These are phyloP conservation scores for Coriaria nepalensis DNA, from an alignment of 306 rosid species.

Conservation along the genomic window DNA sequence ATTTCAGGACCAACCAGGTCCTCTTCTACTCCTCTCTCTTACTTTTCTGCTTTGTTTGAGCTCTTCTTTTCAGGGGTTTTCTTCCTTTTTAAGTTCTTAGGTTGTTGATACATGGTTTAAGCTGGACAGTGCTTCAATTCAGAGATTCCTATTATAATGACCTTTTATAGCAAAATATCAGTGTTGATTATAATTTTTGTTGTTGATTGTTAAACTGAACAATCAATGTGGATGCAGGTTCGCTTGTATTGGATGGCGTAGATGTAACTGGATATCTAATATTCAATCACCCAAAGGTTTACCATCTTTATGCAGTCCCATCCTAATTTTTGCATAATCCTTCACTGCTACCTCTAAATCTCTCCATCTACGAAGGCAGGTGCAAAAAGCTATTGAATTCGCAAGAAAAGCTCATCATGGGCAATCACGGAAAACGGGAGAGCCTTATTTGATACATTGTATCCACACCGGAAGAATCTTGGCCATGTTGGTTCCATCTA, in stretches of 20 bases:
- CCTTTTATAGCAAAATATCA: too few relatives aligned
- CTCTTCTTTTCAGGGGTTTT: background rate
- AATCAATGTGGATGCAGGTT: constrained; percentile 39
- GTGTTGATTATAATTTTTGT: too few relatives aligned
- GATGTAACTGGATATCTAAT: constrained; percentile 78
- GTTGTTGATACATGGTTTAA: too few relatives aligned
- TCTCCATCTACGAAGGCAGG: constrained; percentile 80
- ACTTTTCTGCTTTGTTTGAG: background rate
- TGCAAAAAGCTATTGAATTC: constrained; percentile 83
- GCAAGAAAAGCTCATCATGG: constrained; percentile 87
- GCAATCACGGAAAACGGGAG: constrained; percentile 80
- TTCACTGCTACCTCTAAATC: constrained; percentile 35
- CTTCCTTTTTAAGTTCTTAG: too few relatives aligned
- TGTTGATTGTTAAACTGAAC: background rate
- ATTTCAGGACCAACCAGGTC: constrained; percentile 72
- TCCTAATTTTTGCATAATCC: constrained; percentile 7
- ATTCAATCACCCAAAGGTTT: constrained; percentile 73
- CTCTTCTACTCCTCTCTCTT: background rate
- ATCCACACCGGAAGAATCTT: constrained; percentile 81
- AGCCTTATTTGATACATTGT: constrained; percentile 85
- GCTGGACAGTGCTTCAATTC: too few relatives aligned
- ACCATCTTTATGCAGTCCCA: constrained; percentile 18
- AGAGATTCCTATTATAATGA: too few relatives aligned
- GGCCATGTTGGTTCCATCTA: constrained; percentile 85
- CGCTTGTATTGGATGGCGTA: constrained; percentile 69